These are phyloP conservation scores for Ilex paraguariensis DNA, from an alignment of 305 asterid species.

Conservation along the genomic window DNA sequence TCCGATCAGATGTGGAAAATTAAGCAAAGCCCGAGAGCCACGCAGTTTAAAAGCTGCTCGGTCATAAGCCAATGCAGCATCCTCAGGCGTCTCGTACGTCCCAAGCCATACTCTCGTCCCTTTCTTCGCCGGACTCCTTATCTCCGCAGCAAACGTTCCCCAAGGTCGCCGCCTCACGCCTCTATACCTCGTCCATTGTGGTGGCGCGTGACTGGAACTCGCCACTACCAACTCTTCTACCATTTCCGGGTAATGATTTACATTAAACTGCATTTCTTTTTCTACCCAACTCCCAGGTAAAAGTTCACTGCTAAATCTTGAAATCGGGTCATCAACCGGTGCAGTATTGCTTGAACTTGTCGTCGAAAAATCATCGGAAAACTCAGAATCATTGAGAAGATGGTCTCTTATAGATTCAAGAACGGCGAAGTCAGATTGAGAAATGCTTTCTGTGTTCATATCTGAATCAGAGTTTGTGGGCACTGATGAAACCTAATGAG, in stretches of 20 bases:
- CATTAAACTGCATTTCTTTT: no score
- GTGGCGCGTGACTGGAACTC: background rate
- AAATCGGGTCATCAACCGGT: no score
- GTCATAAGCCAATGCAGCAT: constrained; percentile 22
- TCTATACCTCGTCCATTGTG: constrained; percentile 3
- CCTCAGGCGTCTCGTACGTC: constrained; percentile 19
- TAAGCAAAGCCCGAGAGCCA: constrained; percentile 10
- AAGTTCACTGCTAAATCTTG: no score
- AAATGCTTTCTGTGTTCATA: constrained; percentile 16
- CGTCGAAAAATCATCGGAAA: constrained; percentile 12
- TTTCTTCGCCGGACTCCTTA: constrained; percentile 14
- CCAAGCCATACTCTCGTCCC: constrained; percentile 19
- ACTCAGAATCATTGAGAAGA: constrained; percentile 37
- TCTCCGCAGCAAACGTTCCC: constrained; percentile 16
- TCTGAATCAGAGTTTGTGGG: background rate
- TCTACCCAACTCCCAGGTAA: no score
- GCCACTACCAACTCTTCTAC: background rate
- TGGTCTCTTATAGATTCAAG: constrained; percentile 33
- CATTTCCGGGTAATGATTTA: no score
- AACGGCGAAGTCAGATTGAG: constrained; percentile 13
- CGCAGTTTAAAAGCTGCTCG: constrained; percentile 12
- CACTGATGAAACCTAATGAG: no score
- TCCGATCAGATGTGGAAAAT: constrained; percentile 18
- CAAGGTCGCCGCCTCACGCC: constrained; percentile 11
- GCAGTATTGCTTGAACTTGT: background rate